Percentiles rank a stretch among this genome's conserved stretches.
Conservation (phyloP, 1,139 yeast species). For the Candida gigantensis region DNA sequence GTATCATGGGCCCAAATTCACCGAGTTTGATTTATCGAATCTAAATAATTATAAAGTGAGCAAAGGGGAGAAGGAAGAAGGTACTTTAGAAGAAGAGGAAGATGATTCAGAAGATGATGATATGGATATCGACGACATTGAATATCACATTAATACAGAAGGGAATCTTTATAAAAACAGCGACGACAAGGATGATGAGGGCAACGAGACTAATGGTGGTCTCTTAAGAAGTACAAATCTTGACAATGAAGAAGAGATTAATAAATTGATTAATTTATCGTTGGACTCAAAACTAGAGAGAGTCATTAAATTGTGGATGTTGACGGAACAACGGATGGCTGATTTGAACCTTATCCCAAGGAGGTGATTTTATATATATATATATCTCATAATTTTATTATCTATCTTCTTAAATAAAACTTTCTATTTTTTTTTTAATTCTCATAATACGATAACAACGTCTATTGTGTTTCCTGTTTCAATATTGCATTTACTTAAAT, state of each 20-base stretch:
- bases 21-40: slow-evolving; percentile 19
- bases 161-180: neutral
- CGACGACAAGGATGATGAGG: neutral
- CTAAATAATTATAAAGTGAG: slow-evolving; percentile 11
- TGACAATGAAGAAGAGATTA: slow-evolving; percentile 29
- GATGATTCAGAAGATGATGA: slow-evolving; percentile 10
- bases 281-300: slow-evolving; percentile 54
- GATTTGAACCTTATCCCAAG: slow-evolving; percentile 34
- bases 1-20: slow-evolving; percentile 21
- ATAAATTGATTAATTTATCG: slow-evolving; percentile 26
- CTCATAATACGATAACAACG: slow-evolving; percentile 41
- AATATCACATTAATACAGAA: slow-evolving; percentile 12
- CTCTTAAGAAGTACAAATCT: slow-evolving; percentile 3
- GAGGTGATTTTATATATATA: slow-evolving; percentile 2
- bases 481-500: slow-evolving; percentile 59
- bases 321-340: slow-evolving; percentile 56
- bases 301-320: slow-evolving; percentile 59
- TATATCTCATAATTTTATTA: no score
- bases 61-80: neutral
- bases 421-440: no score
- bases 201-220: slow-evolving; percentile 1
- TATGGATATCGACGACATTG: slow-evolving; percentile 13
- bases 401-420: no score
- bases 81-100: slow-evolving; percentile 4
- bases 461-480: slow-evolving; percentile 67